Conservation (phyloP, 371 early-diverging fungal species). For the Funneliformis caledonium region DNA sequence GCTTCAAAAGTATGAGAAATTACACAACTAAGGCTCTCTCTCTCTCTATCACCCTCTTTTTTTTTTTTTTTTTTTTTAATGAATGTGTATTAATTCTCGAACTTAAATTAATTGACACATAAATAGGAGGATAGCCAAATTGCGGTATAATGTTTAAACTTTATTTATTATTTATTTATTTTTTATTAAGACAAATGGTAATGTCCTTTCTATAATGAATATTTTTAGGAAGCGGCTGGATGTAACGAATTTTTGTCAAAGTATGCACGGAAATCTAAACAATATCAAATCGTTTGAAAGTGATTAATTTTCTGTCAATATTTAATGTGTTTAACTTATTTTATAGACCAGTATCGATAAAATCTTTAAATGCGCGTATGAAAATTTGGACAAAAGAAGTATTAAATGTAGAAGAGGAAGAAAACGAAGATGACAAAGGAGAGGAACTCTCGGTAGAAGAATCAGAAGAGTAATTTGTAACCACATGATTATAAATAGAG, state of each 20-base stretch:
- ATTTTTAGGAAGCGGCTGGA: conserved; percentile 4
- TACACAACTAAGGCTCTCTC: background rate
- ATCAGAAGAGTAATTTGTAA: no score
- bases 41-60: no score
- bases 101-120: background rate
- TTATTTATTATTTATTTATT: no score
- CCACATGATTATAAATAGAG: no score
- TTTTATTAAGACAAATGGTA: background rate
- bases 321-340: background rate
- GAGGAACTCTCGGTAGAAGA: no score
- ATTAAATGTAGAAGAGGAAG: background rate
- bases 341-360: conserved; percentile 10
- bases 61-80: background rate
- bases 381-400: background rate
- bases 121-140: conserved; percentile 16
- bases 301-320: background rate
- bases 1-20: background rate
- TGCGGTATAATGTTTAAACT: background rate
- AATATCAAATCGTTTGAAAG: background rate
- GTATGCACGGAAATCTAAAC: background rate
- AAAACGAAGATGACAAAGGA: background rate
- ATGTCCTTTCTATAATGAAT: background rate
- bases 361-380: conserved; percentile 5
- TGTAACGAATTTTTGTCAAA: conserved; percentile 23
- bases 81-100: background rate